Conservation (phyloP, 2,329 filamentous ascomycete species). For the Aureobasidium leucospermi region DNA sequence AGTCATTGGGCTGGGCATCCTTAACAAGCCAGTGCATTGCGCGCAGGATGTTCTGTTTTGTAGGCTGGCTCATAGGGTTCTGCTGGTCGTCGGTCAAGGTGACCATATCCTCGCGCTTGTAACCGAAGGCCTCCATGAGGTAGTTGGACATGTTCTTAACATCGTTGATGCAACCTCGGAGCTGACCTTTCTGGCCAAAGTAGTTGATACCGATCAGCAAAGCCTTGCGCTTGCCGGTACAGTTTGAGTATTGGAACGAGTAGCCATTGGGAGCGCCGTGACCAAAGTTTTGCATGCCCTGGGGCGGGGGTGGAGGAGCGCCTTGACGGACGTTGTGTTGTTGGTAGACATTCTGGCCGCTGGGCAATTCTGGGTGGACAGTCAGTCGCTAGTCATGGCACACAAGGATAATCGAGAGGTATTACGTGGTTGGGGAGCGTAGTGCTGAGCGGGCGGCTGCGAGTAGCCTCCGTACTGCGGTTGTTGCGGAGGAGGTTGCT, state of each 20-base stretch:
- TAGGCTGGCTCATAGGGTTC: slow-evolving; percentile 94
- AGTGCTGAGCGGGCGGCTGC: slow-evolving; percentile 22
- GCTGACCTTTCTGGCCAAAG: slow-evolving; percentile 82
- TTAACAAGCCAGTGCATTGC: slow-evolving; percentile 99
- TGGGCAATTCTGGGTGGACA: slow-evolving; percentile 22
- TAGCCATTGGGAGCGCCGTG: slow-evolving; percentile 73
- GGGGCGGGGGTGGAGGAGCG: slow-evolving; percentile 30
- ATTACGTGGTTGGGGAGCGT: slow-evolving; percentile 16
- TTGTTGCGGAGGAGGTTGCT: slow-evolving; percentile 31
- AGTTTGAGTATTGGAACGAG: slow-evolving; percentile 84
- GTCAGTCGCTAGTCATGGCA: background rate
- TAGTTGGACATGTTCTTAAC: slow-evolving; percentile 96
- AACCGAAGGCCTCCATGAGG: slow-evolving; percentile 80
- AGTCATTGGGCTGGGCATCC: slow-evolving; percentile 85
- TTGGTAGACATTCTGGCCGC: slow-evolving; percentile 45
- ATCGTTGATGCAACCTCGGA: slow-evolving; percentile 93
- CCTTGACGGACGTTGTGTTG: slow-evolving; percentile 49
- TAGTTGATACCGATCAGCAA: slow-evolving; percentile 94
- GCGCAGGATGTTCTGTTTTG: slow-evolving; percentile 86
- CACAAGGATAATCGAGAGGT: background rate
- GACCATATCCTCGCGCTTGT: slow-evolving; percentile 95
- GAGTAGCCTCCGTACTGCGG: slow-evolving; percentile 31
- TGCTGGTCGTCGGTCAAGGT: slow-evolving; percentile 94
- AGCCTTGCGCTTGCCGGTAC: slow-evolving; percentile 81
- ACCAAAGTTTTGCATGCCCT: slow-evolving; percentile 58